Percentiles rank a stretch among this genome's conserved stretches.
phyloP scores from a whole-genome alignment of 768 basidiomycete species.

The Rossbeevera mucosa region DNA sequence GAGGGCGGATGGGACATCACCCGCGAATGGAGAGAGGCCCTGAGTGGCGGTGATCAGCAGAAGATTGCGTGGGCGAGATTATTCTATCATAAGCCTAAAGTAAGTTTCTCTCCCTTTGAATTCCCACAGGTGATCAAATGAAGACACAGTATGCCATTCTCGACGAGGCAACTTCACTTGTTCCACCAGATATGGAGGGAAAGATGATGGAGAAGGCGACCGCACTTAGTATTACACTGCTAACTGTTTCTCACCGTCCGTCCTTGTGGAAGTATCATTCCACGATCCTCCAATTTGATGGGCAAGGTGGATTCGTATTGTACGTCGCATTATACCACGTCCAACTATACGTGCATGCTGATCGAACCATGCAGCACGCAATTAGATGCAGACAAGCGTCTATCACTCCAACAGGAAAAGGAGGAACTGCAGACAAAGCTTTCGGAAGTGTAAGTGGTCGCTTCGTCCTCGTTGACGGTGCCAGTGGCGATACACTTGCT shows the following conservation, averaged over 20 bases:
- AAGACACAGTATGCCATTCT: slow-evolving; percentile 83
- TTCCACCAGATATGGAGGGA: slow-evolving; percentile 89
- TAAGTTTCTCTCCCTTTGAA: slow-evolving; percentile 26
- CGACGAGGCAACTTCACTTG: slow-evolving; percentile 94
- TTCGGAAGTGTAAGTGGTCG: slow-evolving; percentile 71
- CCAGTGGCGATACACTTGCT: neutral
- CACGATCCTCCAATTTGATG: slow-evolving; percentile 87
- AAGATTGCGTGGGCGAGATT: slow-evolving; percentile 95
- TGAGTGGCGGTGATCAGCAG: slow-evolving; percentile 96
- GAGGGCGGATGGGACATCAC: slow-evolving; percentile 94
- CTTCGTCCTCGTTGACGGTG: neutral
- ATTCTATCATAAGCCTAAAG: slow-evolving; percentile 94
- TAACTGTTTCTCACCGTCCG: slow-evolving; percentile 94
- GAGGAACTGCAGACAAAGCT: slow-evolving; percentile 81
- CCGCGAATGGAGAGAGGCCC: slow-evolving; percentile 90
- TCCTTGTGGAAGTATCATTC: slow-evolving; percentile 92
- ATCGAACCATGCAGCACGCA: slow-evolving; percentile 54
- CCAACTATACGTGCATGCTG: neutral
- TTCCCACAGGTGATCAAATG: neutral
- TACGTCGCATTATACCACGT: slow-evolving; percentile 36
- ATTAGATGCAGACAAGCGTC: slow-evolving; percentile 82
- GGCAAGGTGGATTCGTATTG: slow-evolving; percentile 95
- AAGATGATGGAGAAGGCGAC: slow-evolving; percentile 94
- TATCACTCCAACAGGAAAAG: slow-evolving; percentile 93
- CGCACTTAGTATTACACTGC: slow-evolving; percentile 78